Evolutionary conservation across 352 stramenopile species (phyloP), one percentile per base, ranked within the genome.

Genomic region (Blastocystis sp.): DNA sequence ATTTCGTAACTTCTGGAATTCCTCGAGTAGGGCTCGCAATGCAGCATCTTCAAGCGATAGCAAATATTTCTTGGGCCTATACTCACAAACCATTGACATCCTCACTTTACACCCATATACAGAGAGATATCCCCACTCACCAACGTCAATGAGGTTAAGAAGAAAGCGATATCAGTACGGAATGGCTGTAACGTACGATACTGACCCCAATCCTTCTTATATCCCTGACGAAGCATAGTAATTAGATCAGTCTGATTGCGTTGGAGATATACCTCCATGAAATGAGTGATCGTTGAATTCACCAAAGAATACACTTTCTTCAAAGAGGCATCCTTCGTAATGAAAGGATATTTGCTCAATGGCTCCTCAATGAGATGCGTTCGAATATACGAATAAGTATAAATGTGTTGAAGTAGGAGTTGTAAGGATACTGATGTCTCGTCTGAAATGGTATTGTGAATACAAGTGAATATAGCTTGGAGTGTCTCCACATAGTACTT

Each of bases 51-150:
- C 35, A 14, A 83, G 39, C 27, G 32, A 24, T 56, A 3, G 1
- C 27, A 74, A 21, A n/a, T 37, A 52, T 32, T 74, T 46, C 7
- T n/a, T 32, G 3, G 54, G 54, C 27, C 54, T 61, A 61, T 12
- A 32, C 12, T 61, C 19, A 61, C 54, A 3, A 27, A 24, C 37
- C 24, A 54, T 56, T 12, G 32, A 12, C 65, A 1, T 56, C 49
- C 27, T 42, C 21, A 57, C 42, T 63, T 39, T 0, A 83, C 58
- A 1, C 54, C 71, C 71, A 83, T 46, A 46, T 65, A 83, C 16
- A 83, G 27, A 16, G 71, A 51, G 1, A 83, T 46, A 27, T 83
- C 71, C 6, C 71, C 71, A 37, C 54, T 66, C n/a, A 83, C 52
- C 49, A 83, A 27, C 9, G 71, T 54, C 43, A 83, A 39, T 3